Conservation (phyloP, 441 rosid species). For the Erysimum cheiri region DNA sequence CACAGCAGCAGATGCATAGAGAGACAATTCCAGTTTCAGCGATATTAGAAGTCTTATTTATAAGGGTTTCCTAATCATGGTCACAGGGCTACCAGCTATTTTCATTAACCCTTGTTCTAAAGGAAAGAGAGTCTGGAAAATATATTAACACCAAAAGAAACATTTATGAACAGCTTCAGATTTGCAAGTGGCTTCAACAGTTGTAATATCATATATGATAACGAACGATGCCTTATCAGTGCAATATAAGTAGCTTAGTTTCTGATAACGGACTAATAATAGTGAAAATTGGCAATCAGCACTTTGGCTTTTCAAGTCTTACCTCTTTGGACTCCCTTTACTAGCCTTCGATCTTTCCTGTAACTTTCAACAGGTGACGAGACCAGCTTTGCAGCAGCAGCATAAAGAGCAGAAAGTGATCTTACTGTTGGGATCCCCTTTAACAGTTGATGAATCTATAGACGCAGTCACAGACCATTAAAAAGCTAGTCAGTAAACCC, state of each 20-base stretch:
- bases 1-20: constrained; percentile 7
- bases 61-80: constrained; percentile 22
- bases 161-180: constrained; percentile 5
- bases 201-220: constrained; percentile 17
- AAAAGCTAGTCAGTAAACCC: constrained; percentile 27
- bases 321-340: constrained; percentile 99
- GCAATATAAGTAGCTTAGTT: constrained; percentile 21
- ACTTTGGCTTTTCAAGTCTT: constrained; percentile 36
- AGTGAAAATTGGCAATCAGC: constrained; percentile 22
- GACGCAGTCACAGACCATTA: constrained; percentile 31
- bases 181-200: constrained; percentile 27
- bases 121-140: constrained; percentile 13
- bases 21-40: constrained; percentile 18
- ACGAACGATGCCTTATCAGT: constrained; percentile 1
- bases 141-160: constrained; percentile 7
- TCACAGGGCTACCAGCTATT: constrained; percentile 12
- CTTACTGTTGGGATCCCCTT: constrained; percentile 83
- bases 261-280: constrained; percentile 9
- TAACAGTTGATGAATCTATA: constrained; percentile 78
- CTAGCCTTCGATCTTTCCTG: constrained; percentile 81
- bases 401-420: constrained; percentile 81
- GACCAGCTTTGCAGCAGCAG: constrained; percentile 87
- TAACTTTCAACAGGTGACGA: constrained; percentile 92
- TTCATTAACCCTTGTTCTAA: neutral
- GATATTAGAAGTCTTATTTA: neutral